Evolutionary conservation across 257 asterid species (phyloP).

Genomic region (Ilex aquifolium): DNA sequence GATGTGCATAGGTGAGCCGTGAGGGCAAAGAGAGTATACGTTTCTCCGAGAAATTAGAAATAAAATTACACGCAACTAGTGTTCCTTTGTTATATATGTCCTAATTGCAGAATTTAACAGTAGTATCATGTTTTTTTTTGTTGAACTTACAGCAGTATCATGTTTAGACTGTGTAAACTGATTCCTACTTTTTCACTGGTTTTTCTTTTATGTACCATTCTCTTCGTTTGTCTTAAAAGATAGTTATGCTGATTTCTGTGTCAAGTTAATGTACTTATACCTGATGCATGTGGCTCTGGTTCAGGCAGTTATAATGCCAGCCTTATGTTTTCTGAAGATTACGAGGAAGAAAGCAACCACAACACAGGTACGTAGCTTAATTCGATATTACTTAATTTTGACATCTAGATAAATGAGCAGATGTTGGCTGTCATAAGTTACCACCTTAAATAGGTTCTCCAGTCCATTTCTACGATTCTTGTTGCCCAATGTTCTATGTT

Average conservation of each 20-base stretch:
- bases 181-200: background rate
- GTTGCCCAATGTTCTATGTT: too few species aligned
- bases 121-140: background rate
- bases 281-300: background rate
- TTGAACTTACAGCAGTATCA: background rate
- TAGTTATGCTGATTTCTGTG: too few species aligned
- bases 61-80: too few species aligned
- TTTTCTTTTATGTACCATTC: too few species aligned
- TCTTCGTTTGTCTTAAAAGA: too few species aligned
- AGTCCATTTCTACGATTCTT: too few species aligned
- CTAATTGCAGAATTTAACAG: too few species aligned
- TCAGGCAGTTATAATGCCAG: slow-evolving; percentile 67
- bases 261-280: background rate
- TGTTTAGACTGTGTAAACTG: background rate
- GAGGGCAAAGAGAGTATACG: too few species aligned
- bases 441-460: background rate
- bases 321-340: slow-evolving; percentile 67
- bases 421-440: background rate
- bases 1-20: too few species aligned
- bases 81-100: too few species aligned
- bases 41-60: too few species aligned
- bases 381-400: background rate
- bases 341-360: slow-evolving; percentile 50
- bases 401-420: background rate
- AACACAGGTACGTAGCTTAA: slow-evolving; percentile 39